Base-by-base conservation (phyloP, 495 filamentous ascomycete species). In the Chlorociboria aeruginascens region DNA sequence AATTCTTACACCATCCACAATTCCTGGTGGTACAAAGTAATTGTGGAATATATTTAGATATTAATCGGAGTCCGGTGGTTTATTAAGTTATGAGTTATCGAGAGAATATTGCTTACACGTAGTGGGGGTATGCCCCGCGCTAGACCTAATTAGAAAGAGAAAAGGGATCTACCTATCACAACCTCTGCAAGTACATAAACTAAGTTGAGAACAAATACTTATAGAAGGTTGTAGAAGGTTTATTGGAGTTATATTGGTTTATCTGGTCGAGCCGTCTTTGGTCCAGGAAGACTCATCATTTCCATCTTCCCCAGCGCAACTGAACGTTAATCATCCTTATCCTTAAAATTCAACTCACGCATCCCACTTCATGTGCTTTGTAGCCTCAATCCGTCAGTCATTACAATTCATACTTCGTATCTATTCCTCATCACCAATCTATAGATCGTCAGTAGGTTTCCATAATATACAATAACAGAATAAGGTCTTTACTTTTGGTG, bases 391-490 rank as follows among this genome's bases (percentile, higher is more conserved):
- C 47, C 45, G 50, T 55, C 37, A 44, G 50, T 42, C 47, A 50
- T 51, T 48, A 51, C 35, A 35, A 40, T 50, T 46, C 36, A 16
- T 1, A 17, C 32, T 35, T 44, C 32, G 36, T 44, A 32, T 69
- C 73, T 81, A 93, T 66, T 94, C 86, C 56, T 95, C 86, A 48
- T 96, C 90, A 45, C 89, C 89, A 63, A 96, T 90, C 56, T 59
- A 32, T n/a, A 32, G 8, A 46, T 13, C 12, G 9, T 35, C 39
- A 54, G 45, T 54, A 49, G 8, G 34, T 33, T 9, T 16, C 11
- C 12, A 35, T 28, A 25, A 13, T 36, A 25, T 35, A 87, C 43
- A 35, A 34, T 41, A 30, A 8, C 38, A 32, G 25, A 28, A 16
- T 7, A 14, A 33, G n/a, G 20, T 28, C 40, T 33, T 45, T 46